Percentiles rank a stretch among this genome's conserved stretches.
These are phyloP conservation scores for Yamadazyma buinensis DNA, from an alignment of 1,139 yeast genomes.

Conservation along the genomic window DNA sequence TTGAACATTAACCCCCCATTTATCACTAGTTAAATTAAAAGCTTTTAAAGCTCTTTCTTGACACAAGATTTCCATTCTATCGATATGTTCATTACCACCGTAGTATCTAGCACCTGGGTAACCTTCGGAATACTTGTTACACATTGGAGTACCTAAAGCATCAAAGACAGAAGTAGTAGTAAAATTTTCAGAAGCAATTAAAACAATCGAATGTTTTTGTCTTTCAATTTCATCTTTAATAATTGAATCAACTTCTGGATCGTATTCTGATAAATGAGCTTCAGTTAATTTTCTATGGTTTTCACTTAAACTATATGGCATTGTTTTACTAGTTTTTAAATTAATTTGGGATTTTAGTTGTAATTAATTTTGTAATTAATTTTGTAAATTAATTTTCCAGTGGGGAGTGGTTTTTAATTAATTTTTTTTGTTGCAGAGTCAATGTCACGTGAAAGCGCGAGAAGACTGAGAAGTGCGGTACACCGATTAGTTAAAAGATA, in stretches of 20 bases:
- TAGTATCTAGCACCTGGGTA: slow-evolving; percentile 87
- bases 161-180: slow-evolving; percentile 96
- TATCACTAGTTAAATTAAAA: slow-evolving; percentile 70
- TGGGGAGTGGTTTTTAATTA: too few species aligned
- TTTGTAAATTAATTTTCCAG: too few species aligned
- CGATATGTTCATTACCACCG: slow-evolving; percentile 93
- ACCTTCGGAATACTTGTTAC: slow-evolving; percentile 84
- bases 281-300: slow-evolving; percentile 54
- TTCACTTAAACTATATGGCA: slow-evolving; percentile 47
- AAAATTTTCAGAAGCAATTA: slow-evolving; percentile 96
- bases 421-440: too few species aligned
- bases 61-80: slow-evolving; percentile 86
- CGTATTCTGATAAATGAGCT: slow-evolving; percentile 60
- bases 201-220: slow-evolving; percentile 90
- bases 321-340: too few species aligned
- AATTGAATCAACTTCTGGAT: slow-evolving; percentile 80
- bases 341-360: too few species aligned
- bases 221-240: slow-evolving; percentile 86
- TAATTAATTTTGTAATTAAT: too few species aligned
- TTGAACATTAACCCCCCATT: slow-evolving; percentile 99
- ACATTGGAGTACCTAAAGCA: slow-evolving; percentile 96
- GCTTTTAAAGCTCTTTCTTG: slow-evolving; percentile 92
- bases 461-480: too few species aligned
- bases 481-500: too few species aligned
- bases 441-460: too few species aligned